Conservation (phyloP, 2,329 filamentous ascomycete genomes). For the Ceratocystis diversiconidia region DNA sequence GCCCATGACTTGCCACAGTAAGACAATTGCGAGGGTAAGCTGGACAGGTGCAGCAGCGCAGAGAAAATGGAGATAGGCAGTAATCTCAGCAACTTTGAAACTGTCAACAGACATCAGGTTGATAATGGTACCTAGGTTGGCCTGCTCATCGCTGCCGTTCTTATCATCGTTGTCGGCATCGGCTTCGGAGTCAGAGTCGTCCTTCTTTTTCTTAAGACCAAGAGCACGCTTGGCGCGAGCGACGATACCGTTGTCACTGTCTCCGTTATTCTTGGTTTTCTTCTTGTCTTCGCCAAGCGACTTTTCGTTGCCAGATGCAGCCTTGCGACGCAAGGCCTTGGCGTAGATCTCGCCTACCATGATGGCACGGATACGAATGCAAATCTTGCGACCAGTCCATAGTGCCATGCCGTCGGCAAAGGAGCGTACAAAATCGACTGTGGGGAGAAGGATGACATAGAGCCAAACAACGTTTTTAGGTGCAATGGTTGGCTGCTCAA, state of each 20-base stretch:
- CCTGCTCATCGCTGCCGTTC: slow-evolving; percentile 50
- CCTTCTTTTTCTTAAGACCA: slow-evolving; percentile 41
- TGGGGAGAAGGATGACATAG: slow-evolving; percentile 78
- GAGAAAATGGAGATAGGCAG: slow-evolving; percentile 91
- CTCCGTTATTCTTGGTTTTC: slow-evolving; percentile 27
- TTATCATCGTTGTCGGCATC: slow-evolving; percentile 26
- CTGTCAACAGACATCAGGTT: slow-evolving; percentile 99
- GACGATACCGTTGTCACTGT: slow-evolving; percentile 28
- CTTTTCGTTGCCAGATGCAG: slow-evolving; percentile 62
- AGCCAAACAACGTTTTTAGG: slow-evolving; percentile 88
- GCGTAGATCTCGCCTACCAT: slow-evolving; percentile 96
- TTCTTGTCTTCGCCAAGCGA: slow-evolving; percentile 48
- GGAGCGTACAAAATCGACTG: slow-evolving; percentile 68
- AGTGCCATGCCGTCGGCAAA: slow-evolving; percentile 73
- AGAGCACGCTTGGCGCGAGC: slow-evolving; percentile 42
- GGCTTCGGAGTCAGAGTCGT: slow-evolving; percentile 21
- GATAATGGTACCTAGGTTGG: slow-evolving; percentile 94
- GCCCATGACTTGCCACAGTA: slow-evolving; percentile 84
- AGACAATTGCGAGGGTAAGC: slow-evolving; percentile 60
- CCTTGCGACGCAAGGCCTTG: slow-evolving; percentile 84
- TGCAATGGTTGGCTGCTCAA: slow-evolving; percentile 64
- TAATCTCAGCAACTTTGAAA: slow-evolving; percentile 93
- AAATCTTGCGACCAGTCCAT: slow-evolving; percentile 88
- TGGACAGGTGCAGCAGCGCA: slow-evolving; percentile 84
- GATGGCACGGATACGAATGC: slow-evolving; percentile 82